A percentile compares a stretch with the other conserved stretches of the same genome.
phyloP scores from a whole-genome alignment of 2,329 filamentous ascomycete genomes.

The Chrysoporthe deuterocubensis region DNA sequence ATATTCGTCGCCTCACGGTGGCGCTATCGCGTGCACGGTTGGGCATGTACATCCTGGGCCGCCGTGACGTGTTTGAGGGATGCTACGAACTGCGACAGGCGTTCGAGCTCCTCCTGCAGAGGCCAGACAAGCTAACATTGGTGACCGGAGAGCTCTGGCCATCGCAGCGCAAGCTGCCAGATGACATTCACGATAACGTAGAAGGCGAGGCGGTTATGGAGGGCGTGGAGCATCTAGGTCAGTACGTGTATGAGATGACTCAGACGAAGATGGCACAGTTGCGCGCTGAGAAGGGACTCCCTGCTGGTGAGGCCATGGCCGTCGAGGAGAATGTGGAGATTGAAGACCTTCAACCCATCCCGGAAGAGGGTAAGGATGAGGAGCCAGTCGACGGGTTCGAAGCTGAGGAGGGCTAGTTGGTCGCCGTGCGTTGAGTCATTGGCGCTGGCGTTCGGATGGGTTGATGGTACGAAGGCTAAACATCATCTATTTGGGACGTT shows the following conservation, averaged over 20 bases:
- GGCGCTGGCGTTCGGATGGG: slow-evolving; percentile 2
- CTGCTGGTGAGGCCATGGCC: slow-evolving; percentile 36
- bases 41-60: slow-evolving; percentile 89
- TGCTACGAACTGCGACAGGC: slow-evolving; percentile 87
- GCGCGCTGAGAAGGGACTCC: slow-evolving; percentile 43
- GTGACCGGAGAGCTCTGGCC: slow-evolving; percentile 88
- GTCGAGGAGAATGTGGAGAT: slow-evolving; percentile 30
- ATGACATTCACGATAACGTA: slow-evolving; percentile 52
- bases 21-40: slow-evolving; percentile 90
- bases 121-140: slow-evolving; percentile 80
- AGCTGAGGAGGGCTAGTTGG: slow-evolving; percentile 35
- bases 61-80: slow-evolving; percentile 83
- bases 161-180: slow-evolving; percentile 56
- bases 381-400: slow-evolving; percentile 36
- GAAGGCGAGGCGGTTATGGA: slow-evolving; percentile 76
- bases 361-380: slow-evolving; percentile 36
- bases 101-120: slow-evolving; percentile 76
- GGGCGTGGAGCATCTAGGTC: slow-evolving; percentile 88
- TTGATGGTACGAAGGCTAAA: neutral
- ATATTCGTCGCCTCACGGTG: slow-evolving; percentile 91
- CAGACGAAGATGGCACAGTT: slow-evolving; percentile 60
- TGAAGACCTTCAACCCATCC: slow-evolving; percentile 35
- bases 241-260: slow-evolving; percentile 98
- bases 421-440: slow-evolving; percentile 8
- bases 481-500: neutral